These are phyloP conservation scores for Dalbergia cultrata DNA, from an alignment of 306 rosid genomes.

Conservation along the genomic window DNA sequence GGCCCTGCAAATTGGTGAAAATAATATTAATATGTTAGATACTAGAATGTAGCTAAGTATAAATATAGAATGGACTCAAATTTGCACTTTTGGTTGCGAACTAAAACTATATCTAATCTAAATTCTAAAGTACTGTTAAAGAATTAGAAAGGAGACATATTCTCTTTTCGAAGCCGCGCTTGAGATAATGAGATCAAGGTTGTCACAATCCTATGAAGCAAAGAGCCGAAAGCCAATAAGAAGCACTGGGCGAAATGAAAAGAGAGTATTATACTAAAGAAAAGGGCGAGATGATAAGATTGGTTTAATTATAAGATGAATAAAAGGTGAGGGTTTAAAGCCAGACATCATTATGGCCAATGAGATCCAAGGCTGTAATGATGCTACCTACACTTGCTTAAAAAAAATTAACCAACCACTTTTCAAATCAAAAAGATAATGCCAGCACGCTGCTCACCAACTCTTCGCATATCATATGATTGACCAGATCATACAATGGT, in stretches of 20 bases:
- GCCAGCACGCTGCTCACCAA: conserved; percentile 21
- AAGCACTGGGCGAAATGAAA: background rate
- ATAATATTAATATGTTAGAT: background rate
- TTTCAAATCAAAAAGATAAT: background rate
- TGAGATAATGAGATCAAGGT: background rate
- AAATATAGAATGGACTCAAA: conserved; percentile 6
- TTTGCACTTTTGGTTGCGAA: conserved; percentile 1
- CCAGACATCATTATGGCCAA: conserved; percentile 35
- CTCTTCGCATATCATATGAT: conserved; percentile 24
- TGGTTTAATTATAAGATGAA: conserved; percentile 31
- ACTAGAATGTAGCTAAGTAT: background rate
- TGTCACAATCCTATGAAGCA: conserved; percentile 13
- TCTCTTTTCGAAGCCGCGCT: conserved; percentile 31
- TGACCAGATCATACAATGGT: conserved; percentile 18
- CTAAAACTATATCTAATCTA: background rate
- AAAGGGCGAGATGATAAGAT: background rate
- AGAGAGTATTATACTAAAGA: background rate
- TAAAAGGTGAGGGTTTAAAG: conserved; percentile 42
- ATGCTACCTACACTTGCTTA: conserved; percentile 26
- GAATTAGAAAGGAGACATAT: background rate
- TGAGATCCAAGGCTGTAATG: conserved; percentile 44
- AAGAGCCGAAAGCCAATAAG: conserved; percentile 30
- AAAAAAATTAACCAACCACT: background rate
- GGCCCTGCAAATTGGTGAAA: background rate
- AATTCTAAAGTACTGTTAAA: conserved; percentile 12